Evolutionary conservation across 768 basidiomycete species (phyloP).

Genomic region (Amylocystis lapponica): DNA sequence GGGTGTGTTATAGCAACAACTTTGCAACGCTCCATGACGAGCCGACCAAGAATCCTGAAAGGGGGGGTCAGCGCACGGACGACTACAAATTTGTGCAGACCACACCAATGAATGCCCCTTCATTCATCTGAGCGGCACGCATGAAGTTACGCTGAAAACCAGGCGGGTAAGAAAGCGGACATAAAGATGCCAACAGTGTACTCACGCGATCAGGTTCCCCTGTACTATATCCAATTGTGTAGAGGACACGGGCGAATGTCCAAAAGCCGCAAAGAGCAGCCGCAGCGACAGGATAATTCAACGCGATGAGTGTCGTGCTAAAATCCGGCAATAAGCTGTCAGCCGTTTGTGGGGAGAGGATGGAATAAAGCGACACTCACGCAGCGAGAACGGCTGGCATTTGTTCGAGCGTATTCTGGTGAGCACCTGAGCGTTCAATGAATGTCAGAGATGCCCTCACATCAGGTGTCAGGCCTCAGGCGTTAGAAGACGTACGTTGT

Average conservation of each 20-base stretch:
- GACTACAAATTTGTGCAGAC: too few species aligned
- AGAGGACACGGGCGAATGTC: conserved; percentile 36
- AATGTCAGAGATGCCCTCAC: not conserved
- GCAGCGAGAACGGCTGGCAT: conserved; percentile 18
- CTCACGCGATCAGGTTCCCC: conserved; percentile 33
- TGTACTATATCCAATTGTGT: conserved; percentile 40
- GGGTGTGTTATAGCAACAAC: too few species aligned
- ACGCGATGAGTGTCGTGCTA: conserved; percentile 36
- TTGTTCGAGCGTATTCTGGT: conserved; percentile 57
- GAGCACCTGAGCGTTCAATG: conserved; percentile 52
- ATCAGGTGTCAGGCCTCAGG: not conserved
- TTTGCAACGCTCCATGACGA: too few species aligned
- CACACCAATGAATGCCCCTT: too few species aligned
- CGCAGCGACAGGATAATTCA: conserved; percentile 37
- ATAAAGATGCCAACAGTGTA: too few species aligned
- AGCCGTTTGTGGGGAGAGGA: not conserved
- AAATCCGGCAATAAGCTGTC: not conserved
- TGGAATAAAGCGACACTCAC: too few species aligned
- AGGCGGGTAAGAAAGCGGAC: too few species aligned
- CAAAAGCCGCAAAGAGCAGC: conserved; percentile 37
- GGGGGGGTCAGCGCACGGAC: too few species aligned
- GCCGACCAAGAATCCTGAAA: too few species aligned
- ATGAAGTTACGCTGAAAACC: too few species aligned
- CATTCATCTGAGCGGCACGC: too few species aligned
- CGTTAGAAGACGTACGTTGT: conserved; percentile 51